These are phyloP conservation scores for Pleurotus djamor DNA, from an alignment of 768 basidiomycete genomes.

Conservation along the genomic window DNA sequence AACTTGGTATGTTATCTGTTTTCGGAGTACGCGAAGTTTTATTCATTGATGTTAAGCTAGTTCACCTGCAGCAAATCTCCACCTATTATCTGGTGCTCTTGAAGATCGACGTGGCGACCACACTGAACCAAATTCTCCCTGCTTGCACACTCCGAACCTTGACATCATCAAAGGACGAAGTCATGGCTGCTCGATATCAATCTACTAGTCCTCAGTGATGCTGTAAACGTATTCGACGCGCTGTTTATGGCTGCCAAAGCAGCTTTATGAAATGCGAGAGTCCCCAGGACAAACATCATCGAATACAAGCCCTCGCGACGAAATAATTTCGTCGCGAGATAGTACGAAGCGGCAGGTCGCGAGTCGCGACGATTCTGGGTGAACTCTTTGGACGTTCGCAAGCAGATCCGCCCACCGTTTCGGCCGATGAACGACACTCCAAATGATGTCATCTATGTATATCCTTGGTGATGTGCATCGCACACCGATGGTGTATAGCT, in stretches of 20 bases:
- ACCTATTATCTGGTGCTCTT: slow-evolving; percentile 55
- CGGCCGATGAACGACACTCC: neutral
- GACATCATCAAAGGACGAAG: slow-evolving; percentile 52
- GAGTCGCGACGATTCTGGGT: slow-evolving; percentile 60
- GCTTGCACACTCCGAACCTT: slow-evolving; percentile 67
- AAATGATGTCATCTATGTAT: no score
- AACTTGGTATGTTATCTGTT: slow-evolving; percentile 60
- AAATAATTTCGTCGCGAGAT: slow-evolving; percentile 16
- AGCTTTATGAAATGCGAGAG: slow-evolving; percentile 78
- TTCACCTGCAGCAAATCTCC: slow-evolving; percentile 80
- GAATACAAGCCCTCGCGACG: slow-evolving; percentile 51
- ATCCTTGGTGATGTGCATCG: neutral
- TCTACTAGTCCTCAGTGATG: slow-evolving; percentile 68
- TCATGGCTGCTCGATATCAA: slow-evolving; percentile 79
- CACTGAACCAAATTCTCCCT: slow-evolving; percentile 62
- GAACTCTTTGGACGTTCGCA: slow-evolving; percentile 47
- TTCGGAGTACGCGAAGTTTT: neutral
- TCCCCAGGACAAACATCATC: slow-evolving; percentile 70
- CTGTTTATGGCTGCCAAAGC: slow-evolving; percentile 78
- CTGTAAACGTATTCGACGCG: slow-evolving; percentile 75
- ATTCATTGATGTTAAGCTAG: slow-evolving; percentile 42
- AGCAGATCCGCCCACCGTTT: neutral
- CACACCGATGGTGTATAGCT: no score
- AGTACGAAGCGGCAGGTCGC: slow-evolving; percentile 63
- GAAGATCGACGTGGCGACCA: slow-evolving; percentile 73